Conservation (phyloP, 805 yeast species). For the Starmerella tilneyi region DNA sequence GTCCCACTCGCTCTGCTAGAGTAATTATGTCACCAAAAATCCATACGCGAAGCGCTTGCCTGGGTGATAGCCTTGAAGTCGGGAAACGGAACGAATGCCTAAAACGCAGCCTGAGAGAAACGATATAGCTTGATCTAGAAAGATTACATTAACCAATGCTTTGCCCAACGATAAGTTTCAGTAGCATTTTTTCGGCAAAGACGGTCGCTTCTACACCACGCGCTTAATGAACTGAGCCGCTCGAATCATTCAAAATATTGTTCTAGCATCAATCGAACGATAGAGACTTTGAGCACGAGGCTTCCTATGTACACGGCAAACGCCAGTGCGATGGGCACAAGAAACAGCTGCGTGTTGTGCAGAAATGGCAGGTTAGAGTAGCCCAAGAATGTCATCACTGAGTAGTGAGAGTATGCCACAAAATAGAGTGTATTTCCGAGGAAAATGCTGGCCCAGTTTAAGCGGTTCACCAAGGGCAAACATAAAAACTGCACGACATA, state of each 20-base stretch:
- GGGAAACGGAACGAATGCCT: too few species aligned
- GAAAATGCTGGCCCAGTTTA: conserved; percentile 55
- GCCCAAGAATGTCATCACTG: conserved; percentile 77
- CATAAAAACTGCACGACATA: conserved; percentile 66
- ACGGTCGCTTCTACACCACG: background rate
- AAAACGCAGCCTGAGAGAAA: too few species aligned
- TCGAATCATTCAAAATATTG: conserved; percentile 33
- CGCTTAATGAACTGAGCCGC: background rate
- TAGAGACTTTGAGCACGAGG: conserved; percentile 57
- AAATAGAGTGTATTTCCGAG: conserved; percentile 73
- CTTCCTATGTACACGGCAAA: conserved; percentile 45
- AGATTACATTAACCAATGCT: too few species aligned
- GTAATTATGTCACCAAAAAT: too few species aligned
- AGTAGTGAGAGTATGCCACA: conserved; percentile 63
- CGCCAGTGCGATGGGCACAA: conserved; percentile 55
- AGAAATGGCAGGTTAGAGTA: conserved; percentile 63
- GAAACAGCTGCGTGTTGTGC: conserved; percentile 50
- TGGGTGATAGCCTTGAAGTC: too few species aligned
- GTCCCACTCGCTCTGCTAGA: background rate
- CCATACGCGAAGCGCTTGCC: too few species aligned
- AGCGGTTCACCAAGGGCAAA: conserved; percentile 52
- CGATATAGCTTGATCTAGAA: too few species aligned
- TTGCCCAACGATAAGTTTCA: too few species aligned
- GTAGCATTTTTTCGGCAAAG: too few species aligned
- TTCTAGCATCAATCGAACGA: conserved; percentile 55